Conservation (phyloP, 345 rosid species). For the Ailanthus altissimus region DNA sequence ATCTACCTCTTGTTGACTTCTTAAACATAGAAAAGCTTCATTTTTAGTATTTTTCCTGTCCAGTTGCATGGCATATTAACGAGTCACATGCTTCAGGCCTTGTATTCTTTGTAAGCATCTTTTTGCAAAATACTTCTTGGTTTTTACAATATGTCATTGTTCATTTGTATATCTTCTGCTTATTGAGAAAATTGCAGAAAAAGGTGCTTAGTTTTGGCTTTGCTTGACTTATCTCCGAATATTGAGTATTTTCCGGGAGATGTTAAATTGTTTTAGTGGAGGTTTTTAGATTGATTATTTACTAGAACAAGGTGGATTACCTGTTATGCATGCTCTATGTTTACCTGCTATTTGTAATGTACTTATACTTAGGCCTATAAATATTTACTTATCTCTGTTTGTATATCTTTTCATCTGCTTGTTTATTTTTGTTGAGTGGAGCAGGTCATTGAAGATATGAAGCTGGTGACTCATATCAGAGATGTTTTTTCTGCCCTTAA, state of each 20-base stretch:
- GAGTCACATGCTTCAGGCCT: not conserved
- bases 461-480: slow-evolving; percentile 61
- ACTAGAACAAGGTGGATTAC: not conserved
- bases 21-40: not conserved
- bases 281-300: not conserved
- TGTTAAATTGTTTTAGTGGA: not conserved
- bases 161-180: slow-evolving; percentile 1
- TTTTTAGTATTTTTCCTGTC: not conserved
- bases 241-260: slow-evolving; percentile 7
- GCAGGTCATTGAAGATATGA: slow-evolving; percentile 73
- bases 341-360: slow-evolving; percentile 7
- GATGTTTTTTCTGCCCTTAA: slow-evolving; percentile 59
- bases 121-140: not conserved
- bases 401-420: not conserved
- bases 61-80: not conserved
- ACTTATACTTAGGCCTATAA: not conserved
- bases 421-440: slow-evolving; percentile 33
- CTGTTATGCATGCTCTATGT: not conserved
- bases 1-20: not conserved
- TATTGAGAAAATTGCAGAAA: not conserved
- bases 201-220: not conserved
- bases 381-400: not conserved
- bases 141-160: not conserved
- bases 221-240: not conserved
- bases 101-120: not conserved